phyloP scores from a whole-genome alignment of 2,329 filamentous ascomycete genomes.

The Metarhizium album region DNA sequence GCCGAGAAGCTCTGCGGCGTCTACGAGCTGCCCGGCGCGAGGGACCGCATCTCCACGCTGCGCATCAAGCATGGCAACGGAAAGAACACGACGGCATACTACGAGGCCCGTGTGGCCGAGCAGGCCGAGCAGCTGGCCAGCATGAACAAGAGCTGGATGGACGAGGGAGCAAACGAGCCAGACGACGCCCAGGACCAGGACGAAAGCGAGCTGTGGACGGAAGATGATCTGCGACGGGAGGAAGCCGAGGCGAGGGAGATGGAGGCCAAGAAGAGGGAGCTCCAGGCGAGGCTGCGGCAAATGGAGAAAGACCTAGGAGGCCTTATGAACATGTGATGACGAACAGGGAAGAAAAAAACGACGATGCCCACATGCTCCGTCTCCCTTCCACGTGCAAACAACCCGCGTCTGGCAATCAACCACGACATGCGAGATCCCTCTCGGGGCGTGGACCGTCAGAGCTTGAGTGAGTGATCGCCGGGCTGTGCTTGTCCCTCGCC shows the following conservation, averaged over 20 bases:
- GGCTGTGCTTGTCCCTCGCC: slow-evolving; percentile 22
- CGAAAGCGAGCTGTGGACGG: slow-evolving; percentile 42
- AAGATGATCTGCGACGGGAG: slow-evolving; percentile 57
- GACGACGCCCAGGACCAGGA: slow-evolving; percentile 40
- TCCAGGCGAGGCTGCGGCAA: slow-evolving; percentile 39
- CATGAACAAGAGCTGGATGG: slow-evolving; percentile 56
- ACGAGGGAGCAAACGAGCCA: slow-evolving; percentile 40
- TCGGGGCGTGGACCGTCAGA: not conserved
- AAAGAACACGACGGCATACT: slow-evolving; percentile 62
- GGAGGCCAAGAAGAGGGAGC: slow-evolving; percentile 44
- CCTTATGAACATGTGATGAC: slow-evolving; percentile 38
- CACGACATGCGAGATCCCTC: not conserved
- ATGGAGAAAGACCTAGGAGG: slow-evolving; percentile 48
- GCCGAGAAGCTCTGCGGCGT: slow-evolving; percentile 86
- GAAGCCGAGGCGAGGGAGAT: slow-evolving; percentile 54
- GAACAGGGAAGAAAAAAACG: slow-evolving; percentile 10
- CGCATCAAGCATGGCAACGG: slow-evolving; percentile 62
- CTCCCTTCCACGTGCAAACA: not conserved
- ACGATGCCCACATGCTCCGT: slow-evolving; percentile 1
- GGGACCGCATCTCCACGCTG: slow-evolving; percentile 63
- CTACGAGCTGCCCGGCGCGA: slow-evolving; percentile 71
- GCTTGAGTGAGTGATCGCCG: not conserved
- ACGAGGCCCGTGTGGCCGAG: slow-evolving; percentile 68
- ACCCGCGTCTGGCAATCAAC: not conserved
- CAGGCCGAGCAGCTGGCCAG: slow-evolving; percentile 63